These are phyloP conservation scores for Musa balbisiana DNA, from an alignment of 202 grass and related monocot genomes.

Conservation along the genomic window DNA sequence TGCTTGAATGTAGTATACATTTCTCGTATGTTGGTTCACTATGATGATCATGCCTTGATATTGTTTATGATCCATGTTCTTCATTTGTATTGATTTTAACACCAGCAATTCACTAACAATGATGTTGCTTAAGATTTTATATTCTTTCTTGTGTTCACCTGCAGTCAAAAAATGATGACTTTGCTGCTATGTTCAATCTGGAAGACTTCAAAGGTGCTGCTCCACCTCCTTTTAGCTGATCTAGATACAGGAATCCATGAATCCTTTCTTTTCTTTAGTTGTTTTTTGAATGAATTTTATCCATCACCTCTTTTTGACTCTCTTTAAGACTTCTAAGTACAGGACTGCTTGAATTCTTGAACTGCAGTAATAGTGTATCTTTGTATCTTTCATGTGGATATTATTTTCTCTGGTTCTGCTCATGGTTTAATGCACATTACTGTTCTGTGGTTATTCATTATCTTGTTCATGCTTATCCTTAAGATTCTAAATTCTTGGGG, in stretches of 20 bases:
- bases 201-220: conserved; percentile 76
- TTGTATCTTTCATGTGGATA: background rate
- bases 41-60: background rate
- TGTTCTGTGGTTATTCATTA: no score
- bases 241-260: background rate
- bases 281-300: background rate
- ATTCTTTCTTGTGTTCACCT: conserved; percentile 21
- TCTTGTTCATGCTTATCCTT: no score
- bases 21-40: no score
- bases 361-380: background rate
- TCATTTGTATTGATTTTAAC: conserved; percentile 15
- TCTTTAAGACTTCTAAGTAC: background rate
- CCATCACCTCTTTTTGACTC: background rate
- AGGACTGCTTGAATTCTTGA: conserved; percentile 1
- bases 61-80: background rate
- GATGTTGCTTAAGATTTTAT: conserved; percentile 2
- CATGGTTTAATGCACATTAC: background rate
- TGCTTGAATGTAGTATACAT: no score
- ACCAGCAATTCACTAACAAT: background rate
- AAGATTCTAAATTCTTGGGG: no score
- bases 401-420: background rate
- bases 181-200: conserved; percentile 73
- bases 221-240: background rate
- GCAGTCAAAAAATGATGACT: conserved; percentile 83
- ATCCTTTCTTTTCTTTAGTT: conserved; percentile 7